phyloP scores from a whole-genome alignment of 164 flowering plant genomes.

The Magnolia kwangsiensis region DNA sequence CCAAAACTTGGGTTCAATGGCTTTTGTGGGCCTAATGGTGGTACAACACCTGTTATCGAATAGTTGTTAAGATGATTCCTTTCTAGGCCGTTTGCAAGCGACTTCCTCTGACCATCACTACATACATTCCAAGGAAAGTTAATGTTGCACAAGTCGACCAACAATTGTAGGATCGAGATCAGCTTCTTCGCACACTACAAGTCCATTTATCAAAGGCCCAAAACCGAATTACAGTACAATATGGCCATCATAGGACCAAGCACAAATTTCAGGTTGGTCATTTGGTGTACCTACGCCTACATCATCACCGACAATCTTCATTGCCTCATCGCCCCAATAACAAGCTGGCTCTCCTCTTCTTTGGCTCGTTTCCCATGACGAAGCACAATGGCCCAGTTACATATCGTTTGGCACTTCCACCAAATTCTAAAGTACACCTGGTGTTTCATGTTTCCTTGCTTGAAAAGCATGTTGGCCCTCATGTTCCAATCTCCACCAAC shows the following conservation, averaged over 20 bases:
- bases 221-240: not conserved
- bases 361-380: not conserved
- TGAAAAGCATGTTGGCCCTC: no score
- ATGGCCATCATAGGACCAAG: not conserved
- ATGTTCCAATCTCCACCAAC: no score
- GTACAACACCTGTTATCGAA: slow-evolving; percentile 2
- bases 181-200: not conserved
- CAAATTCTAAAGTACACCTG: not conserved
- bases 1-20: slow-evolving; percentile 8
- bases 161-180: not conserved
- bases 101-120: not conserved
- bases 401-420: not conserved
- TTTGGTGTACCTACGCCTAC: slow-evolving; percentile 11
- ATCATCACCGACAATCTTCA: not conserved
- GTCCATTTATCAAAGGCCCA: not conserved
- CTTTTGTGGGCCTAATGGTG: slow-evolving; percentile 5
- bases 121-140: not conserved
- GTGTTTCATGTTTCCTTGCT: slow-evolving; percentile 3
- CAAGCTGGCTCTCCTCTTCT: not conserved
- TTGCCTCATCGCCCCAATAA: not conserved
- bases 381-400: not conserved
- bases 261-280: slow-evolving; percentile 8
- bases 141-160: no score
- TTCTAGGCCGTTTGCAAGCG: slow-evolving; percentile 2
- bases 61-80: slow-evolving; percentile 3